Evolutionary conservation across 1,284 basidiomycete genomes (phyloP).

Genomic region (Ceratobasidium sp.): DNA sequence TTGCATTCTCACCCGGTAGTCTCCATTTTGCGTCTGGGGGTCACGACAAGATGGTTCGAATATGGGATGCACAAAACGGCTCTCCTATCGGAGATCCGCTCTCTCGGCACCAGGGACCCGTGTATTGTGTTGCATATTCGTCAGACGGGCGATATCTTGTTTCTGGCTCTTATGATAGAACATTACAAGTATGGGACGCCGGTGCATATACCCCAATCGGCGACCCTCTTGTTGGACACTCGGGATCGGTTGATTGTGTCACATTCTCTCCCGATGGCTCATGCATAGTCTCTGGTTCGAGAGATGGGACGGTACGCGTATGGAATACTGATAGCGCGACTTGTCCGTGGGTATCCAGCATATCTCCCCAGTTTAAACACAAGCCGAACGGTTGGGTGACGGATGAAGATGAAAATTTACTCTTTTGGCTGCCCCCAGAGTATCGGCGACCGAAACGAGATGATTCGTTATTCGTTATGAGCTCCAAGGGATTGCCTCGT

Average conservation of each 20-base stretch:
- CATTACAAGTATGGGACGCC: constrained; percentile 21
- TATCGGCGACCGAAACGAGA: neutral
- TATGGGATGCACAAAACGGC: constrained; percentile 15
- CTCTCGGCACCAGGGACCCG: neutral
- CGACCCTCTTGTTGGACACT: neutral
- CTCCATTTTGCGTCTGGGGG: neutral
- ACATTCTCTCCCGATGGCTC: neutral
- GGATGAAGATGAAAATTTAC: neutral
- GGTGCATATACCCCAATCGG: neutral
- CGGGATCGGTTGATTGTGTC: neutral
- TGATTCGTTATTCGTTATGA: neutral
- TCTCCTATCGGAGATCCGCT: neutral
- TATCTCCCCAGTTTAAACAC: neutral
- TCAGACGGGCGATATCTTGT: neutral
- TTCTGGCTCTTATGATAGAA: constrained; percentile 3
- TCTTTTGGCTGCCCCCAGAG: constrained; percentile 8
- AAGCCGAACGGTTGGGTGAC: neutral
- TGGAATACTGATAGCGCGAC: neutral
- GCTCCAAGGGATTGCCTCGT: too few species aligned
- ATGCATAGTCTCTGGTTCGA: neutral
- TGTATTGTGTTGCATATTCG: constrained; percentile 5
- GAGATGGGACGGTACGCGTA: neutral
- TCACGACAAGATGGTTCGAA: neutral
- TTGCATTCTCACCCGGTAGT: constrained; percentile 4
- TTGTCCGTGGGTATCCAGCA: too few species aligned